Evolutionary conservation across 345 rosid species (phyloP).

Genomic region (Psidium guajava): DNA sequence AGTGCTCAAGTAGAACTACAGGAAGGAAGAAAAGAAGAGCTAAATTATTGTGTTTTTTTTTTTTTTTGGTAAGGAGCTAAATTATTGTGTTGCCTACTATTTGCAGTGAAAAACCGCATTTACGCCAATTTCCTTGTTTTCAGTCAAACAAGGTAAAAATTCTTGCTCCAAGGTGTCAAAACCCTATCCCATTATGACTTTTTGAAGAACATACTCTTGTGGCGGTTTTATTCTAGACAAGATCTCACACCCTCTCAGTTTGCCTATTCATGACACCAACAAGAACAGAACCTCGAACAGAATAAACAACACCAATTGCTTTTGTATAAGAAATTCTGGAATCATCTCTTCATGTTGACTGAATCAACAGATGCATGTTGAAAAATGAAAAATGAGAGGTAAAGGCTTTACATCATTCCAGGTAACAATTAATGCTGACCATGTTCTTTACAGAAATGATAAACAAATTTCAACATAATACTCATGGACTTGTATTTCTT

Average conservation of each 20-base stretch:
- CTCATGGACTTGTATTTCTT: not conserved
- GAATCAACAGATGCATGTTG: not conserved
- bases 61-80: too few relatives aligned
- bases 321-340: not conserved
- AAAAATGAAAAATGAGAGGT: not conserved
- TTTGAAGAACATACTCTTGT: not conserved
- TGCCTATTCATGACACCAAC: not conserved
- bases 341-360: not conserved
- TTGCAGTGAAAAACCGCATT: not conserved
- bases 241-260: not conserved
- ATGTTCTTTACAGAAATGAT: not conserved
- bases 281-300: not conserved
- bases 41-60: not conserved
- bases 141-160: not conserved
- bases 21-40: not conserved
- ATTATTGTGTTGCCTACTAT: not conserved
- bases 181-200: not conserved
- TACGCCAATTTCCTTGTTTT: not conserved
- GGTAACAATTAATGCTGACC: not conserved
- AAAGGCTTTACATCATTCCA: not conserved
- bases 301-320: not conserved
- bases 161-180: not conserved
- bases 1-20: not conserved
- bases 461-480: not conserved
- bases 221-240: not conserved